Base-by-base conservation (phyloP, 352 stramenopile genomes). In the Phytophthora pseudosyringae region DNA sequence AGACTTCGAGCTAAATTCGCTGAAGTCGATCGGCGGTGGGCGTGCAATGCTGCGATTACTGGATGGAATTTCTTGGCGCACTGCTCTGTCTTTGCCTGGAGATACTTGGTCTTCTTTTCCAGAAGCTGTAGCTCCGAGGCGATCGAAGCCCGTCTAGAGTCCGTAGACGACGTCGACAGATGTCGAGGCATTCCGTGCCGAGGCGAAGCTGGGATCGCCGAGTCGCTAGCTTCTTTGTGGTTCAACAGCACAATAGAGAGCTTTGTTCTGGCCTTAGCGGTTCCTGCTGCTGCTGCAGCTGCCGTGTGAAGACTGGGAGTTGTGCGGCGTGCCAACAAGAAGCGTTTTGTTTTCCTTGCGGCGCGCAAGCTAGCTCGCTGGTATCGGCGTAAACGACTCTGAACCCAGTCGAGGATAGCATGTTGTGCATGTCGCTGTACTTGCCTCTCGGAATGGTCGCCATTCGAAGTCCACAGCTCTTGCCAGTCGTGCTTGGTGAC, bases 401-500 rank as follows among this genome's bases (percentile, higher is more conserved):
- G 64, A 26, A 89, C 80, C 83, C 83, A 93, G 12, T 86, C 69
- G 6, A 91, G 51, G 55, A 91, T 89, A 6, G 81, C 59, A 47
- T 89, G 64, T 4, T 86, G 47, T 4, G 81, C 71, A 46, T 91
- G 81, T 47, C 79, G 76, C 4, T 91, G 76, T 2, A 86, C 70
- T 15, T 89, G 75, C 0, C 45, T 69, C 35, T 89, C 78, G 1
- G 76, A 78, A 16, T 49, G 16, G 40, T 81, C 76, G 5, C 69
- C 64, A 11, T 64, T 53, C 1, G 57, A 64, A 12, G 56, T 75
- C 83, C 83, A 93, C 1, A 93, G 64, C 38, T 90, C 80, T 43
- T 81, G 52, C 83, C 83, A 93, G 11, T 78, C 71, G 36, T 84
- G 69, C 48, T 89, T 89, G 13, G 78, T 75, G 15, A 93, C 76